These are phyloP conservation scores for Benincasa hispida DNA, from an alignment of 306 rosid species.

Conservation along the genomic window DNA sequence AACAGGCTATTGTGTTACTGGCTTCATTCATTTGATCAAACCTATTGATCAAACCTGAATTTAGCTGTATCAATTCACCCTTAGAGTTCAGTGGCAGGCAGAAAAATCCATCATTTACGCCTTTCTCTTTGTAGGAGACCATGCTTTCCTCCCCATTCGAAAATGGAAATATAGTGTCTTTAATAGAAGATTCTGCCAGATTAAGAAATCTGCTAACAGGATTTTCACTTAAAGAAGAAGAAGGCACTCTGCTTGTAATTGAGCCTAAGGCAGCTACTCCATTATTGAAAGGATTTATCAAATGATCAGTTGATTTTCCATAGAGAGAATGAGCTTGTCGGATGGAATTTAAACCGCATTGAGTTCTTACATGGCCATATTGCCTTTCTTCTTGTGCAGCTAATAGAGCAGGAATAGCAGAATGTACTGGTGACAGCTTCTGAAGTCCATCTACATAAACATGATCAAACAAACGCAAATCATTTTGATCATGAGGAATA, in stretches of 20 bases:
- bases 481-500: constrained; percentile 19
- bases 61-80: constrained; percentile 70
- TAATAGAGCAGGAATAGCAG: constrained; percentile 28
- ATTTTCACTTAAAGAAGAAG: constrained; percentile 30
- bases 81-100: constrained; percentile 95
- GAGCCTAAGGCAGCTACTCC: constrained; percentile 30
- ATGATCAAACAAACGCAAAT: constrained; percentile 24
- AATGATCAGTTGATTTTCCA: constrained; percentile 33
- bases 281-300: constrained; percentile 21
- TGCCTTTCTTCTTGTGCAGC: constrained; percentile 27
- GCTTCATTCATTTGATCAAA: constrained; percentile 31
- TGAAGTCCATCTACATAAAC: constrained; percentile 20
- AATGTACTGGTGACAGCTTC: constrained; percentile 20
- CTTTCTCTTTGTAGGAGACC: constrained; percentile 23
- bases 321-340: constrained; percentile 32
- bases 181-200: constrained; percentile 27
- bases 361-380: constrained; percentile 22
- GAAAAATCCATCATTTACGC: constrained; percentile 26
- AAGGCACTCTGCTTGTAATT: constrained; percentile 27
- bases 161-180: constrained; percentile 23
- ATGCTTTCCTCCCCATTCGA: constrained; percentile 36
- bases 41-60: constrained; percentile 35
- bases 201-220: constrained; percentile 28
- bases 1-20: constrained; percentile 19
- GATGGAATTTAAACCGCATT: constrained; percentile 19